Evolutionary conservation across 345 rosid genomes (phyloP), one percentile per base, ranked within the genome.

Genomic region (Brassica nigra): DNA sequence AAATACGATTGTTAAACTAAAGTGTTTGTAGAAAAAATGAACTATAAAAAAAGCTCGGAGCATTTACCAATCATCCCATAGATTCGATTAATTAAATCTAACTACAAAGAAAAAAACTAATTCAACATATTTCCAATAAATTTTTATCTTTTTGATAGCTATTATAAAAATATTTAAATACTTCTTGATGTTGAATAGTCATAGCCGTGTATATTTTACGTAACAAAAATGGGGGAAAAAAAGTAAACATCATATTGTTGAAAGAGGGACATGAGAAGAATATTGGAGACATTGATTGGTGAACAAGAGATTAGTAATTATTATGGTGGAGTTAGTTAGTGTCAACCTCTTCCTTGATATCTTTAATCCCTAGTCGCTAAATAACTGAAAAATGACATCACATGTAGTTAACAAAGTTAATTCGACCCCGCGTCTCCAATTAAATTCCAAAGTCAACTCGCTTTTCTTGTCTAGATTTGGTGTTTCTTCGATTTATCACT

Each of bases 251-350:
- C 71, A 65, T 39, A 62, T 78, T 78, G 77, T 78, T 66, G 29
- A 64, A 72, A 78, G 62, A 71, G 20, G 67, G 57, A 66, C 73
- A 71, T 57, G 67, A 30, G 39, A 55, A 55, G 62, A 62, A 70
- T 77, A 70, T 62, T 62, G 57, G 8, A 28, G 76, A 78, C 76
- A 64, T 78, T 37, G 76, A 78, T 71, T 71, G 77, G 77, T 71
- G 61, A 71, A 20, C 77, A 78, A 78, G 73, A 71, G 66, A 72
- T 39, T 57, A 12, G 73, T 66, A 78, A 72, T 66, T 78, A 14
- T 78, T 72, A 72, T 78, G 81, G 73, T 72, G 81, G 54, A 72
- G 71, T 57, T 78, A 29, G 77, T 78, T 78, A 78, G 62, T 78
- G 68, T 71, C 62, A 31, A 4, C 34, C 27, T 71, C 71, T 71